Conservation (phyloP, 73 alveolate genomes). For the Paramecium octaurelia region DNA sequence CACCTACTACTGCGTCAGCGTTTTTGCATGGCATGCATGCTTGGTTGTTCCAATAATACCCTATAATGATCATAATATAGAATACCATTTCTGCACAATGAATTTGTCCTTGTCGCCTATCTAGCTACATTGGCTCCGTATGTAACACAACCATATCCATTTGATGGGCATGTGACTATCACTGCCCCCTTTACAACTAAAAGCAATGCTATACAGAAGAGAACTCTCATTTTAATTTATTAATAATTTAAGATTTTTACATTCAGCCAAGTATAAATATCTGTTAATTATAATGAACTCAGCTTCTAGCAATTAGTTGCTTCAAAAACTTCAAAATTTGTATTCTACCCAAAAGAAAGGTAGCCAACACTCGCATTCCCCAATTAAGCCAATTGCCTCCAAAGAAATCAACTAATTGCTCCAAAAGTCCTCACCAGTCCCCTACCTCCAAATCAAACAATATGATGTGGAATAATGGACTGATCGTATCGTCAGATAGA, state of each 20-base stretch:
- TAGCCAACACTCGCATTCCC: background rate
- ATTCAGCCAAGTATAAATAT: background rate
- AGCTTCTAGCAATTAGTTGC: constrained; percentile 27
- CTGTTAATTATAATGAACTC: constrained; percentile 23
- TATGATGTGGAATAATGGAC: constrained; percentile 12
- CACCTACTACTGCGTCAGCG: background rate
- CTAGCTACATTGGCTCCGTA: background rate
- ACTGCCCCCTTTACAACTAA: background rate
- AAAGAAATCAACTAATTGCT: background rate
- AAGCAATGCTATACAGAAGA: background rate
- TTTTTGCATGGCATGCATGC: background rate
- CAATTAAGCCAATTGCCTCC: background rate
- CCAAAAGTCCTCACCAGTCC: background rate
- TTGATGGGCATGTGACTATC: background rate
- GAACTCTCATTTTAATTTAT: background rate
- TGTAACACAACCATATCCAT: background rate
- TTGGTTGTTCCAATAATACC: background rate
- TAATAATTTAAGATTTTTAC: background rate
- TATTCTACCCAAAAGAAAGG: background rate
- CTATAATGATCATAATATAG: background rate
- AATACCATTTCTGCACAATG: background rate
- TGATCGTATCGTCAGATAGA: background rate
- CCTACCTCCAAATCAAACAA: background rate
- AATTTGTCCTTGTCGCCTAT: background rate
- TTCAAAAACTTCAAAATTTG: background rate